These are phyloP conservation scores for Raddia distichophylla DNA, from an alignment of 176 grass and related monocot species.

Conservation along the genomic window DNA sequence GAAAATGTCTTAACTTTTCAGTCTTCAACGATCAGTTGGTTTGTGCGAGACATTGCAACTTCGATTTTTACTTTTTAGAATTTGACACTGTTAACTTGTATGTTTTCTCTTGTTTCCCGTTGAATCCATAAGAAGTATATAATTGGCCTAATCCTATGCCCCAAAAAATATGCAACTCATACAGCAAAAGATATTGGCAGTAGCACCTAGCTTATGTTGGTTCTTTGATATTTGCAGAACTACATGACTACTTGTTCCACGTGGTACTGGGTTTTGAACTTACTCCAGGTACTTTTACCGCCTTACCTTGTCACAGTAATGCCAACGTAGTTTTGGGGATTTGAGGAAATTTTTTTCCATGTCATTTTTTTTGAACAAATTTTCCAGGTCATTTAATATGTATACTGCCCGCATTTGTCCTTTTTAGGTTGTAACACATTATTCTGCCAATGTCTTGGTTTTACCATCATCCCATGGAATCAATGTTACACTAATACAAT, in stretches of 20 bases:
- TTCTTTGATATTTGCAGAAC: constrained; percentile 48
- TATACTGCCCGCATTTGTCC: background rate
- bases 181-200: background rate
- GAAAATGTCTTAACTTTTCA: background rate
- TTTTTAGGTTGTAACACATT: background rate
- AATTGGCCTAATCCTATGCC: background rate
- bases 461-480: background rate
- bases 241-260: constrained; percentile 57
- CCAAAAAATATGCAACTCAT: background rate
- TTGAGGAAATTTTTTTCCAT: background rate
- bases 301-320: background rate
- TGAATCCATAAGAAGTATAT: background rate
- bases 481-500: background rate
- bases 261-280: constrained; percentile 74
- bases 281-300: constrained; percentile 60
- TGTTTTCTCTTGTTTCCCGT: background rate
- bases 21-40: background rate
- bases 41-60: background rate
- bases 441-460: background rate
- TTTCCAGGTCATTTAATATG: background rate
- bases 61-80: background rate
- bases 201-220: background rate
- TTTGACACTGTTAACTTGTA: background rate
- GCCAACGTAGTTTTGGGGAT: background rate
- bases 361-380: background rate